phyloP scores from a whole-genome alignment of 2,329 filamentous ascomycete genomes.

The Claviceps cyperi region DNA sequence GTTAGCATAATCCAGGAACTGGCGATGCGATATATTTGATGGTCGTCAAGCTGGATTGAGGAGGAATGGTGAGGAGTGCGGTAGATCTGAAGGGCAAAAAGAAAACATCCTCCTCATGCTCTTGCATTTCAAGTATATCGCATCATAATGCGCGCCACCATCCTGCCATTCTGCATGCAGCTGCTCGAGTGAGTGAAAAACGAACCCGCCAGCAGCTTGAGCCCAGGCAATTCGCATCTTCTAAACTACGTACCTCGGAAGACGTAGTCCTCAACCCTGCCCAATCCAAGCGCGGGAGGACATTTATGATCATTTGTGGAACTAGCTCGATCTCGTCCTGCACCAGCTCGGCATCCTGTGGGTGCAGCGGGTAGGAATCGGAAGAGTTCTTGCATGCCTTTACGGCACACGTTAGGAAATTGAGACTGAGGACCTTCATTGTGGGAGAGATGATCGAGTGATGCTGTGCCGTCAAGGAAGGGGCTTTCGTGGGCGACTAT shows the following conservation, averaged over 20 bases:
- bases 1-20: background rate
- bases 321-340: constrained; percentile 77
- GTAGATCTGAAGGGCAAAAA: background rate
- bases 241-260: constrained; percentile 47
- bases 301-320: constrained; percentile 64
- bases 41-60: background rate
- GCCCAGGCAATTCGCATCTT: background rate
- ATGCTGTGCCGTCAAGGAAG: background rate
- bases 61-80: background rate
- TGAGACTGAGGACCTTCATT: constrained; percentile 94
- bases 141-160: background rate
- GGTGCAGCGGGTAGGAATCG: constrained; percentile 78
- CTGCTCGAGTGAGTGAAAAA: background rate
- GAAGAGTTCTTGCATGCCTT: constrained; percentile 81
- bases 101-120: background rate
- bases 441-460: background rate
- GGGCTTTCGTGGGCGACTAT: background rate
- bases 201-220: background rate
- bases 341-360: constrained; percentile 80
- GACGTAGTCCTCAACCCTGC: constrained; percentile 60
- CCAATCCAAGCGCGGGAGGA: constrained; percentile 84
- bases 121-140: too few relatives aligned
- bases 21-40: background rate
- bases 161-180: background rate
- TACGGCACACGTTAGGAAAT: constrained; percentile 92